Base-by-base conservation (phyloP, 179 eudicot species). In the Corrigiola litoralis region DNA sequence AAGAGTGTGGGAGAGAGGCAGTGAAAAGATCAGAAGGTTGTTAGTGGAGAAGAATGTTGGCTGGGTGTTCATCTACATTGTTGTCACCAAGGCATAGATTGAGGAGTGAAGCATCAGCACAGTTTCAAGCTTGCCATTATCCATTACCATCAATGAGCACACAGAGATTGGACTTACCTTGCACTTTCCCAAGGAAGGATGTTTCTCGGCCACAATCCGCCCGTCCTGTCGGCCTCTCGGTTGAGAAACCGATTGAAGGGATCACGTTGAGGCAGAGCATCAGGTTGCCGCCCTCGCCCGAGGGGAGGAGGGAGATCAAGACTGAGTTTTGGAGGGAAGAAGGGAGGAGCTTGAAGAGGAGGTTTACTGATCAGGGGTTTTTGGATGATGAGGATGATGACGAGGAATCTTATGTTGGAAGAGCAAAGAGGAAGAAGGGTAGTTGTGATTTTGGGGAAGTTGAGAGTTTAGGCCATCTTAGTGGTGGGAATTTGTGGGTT, bases 121-220 rank as follows among this genome's bases (percentile, higher is more conserved):
- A 84, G 72, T 84, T 81, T 74, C 87, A 85, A 80, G 84, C 84
- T 25, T 73, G 78, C 27, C 81, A 66, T 84, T 82, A 83, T 59
- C 79, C 83, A 65, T 78, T 80, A 72, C 88, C 88, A 70, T 79
- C 95, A 71, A 89, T 92, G 96, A 89, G 95, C 90, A 90, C 96
- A 68, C 88, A 87, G 59, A 89, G 92, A 77, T 79, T 92, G 72
- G 96, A 92, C 32, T 69, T 92, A 55, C 96, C 96, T 25, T 81
- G 95, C 76, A 75, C 68, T 71, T 91, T 88, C 61, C 72, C 85
- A 9, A 56, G 85, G 32, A 89, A 83, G 37, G 88, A 87, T 18
- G 67, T 79, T 58, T 68, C 85, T 0, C 45, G 79, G 21, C 63
- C 80, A 5, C 90, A 78, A 25, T 54, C 87, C 4, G 73, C 78